Conservation (phyloP, 2,329 filamentous ascomycete species). For the Helotiales sp. region DNA sequence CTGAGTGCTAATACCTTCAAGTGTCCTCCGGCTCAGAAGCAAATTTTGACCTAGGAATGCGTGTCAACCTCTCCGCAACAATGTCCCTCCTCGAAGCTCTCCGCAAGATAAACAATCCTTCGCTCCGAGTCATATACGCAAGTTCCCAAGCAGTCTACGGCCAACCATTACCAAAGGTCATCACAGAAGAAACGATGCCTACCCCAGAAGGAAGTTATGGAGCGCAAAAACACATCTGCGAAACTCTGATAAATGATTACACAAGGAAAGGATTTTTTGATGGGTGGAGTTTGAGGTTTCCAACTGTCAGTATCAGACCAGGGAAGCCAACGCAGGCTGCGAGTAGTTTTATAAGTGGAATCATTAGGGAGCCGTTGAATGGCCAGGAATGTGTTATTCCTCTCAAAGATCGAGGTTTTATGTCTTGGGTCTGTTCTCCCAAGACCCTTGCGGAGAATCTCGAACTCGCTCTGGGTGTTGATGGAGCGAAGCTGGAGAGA, state of each 20-base stretch:
- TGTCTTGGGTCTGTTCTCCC: constrained; percentile 55
- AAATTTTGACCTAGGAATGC: constrained; percentile 53
- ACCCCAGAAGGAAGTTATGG: constrained; percentile 60
- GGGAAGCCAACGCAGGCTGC: constrained; percentile 61
- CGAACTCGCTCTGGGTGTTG: constrained; percentile 44
- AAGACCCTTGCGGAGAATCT: constrained; percentile 55
- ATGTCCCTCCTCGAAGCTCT: constrained; percentile 53
- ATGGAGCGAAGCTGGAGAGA: constrained; percentile 41
- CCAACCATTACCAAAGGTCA: constrained; percentile 47
- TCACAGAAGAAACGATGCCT: constrained; percentile 46
- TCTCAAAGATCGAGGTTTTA: constrained; percentile 49
- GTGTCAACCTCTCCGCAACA: constrained; percentile 59
- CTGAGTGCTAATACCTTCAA: too few relatives aligned
- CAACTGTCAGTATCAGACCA: constrained; percentile 60
- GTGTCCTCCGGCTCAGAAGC: constrained; percentile 63
- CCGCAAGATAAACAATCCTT: constrained; percentile 40
- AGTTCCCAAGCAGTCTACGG: constrained; percentile 62
- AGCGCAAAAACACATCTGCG: constrained; percentile 61
- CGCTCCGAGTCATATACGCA: constrained; percentile 56
- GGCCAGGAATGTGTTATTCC: constrained; percentile 55
- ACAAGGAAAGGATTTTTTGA: constrained; percentile 56
- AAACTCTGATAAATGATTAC: constrained; percentile 58
- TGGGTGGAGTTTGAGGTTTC: constrained; percentile 56
- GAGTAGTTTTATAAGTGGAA: constrained; percentile 60
- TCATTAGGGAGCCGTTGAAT: constrained; percentile 59